Conservation (phyloP, 148 eudicot species). For the Amaranthus cruentus region DNA sequence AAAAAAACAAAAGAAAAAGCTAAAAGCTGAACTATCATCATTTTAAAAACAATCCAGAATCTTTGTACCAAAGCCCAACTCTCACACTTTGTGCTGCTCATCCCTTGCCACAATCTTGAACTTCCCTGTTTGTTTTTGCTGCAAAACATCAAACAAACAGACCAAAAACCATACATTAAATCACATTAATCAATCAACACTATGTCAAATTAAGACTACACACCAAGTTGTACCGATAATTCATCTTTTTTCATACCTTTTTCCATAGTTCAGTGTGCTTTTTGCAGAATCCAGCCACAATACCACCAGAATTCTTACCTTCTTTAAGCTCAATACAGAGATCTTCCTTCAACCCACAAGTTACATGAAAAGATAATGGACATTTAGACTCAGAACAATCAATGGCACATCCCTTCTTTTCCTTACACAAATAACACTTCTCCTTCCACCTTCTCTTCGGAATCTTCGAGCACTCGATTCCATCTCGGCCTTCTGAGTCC, state of each 20-base stretch:
- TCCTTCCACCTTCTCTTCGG: constrained; percentile 52
- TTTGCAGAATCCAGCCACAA: constrained; percentile 85
- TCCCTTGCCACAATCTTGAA: constrained; percentile 91
- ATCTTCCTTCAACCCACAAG: constrained; percentile 74
- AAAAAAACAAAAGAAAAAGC: not conserved
- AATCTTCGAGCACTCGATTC: constrained; percentile 59
- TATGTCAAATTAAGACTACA: not conserved
- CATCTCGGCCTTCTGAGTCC: constrained; percentile 71
- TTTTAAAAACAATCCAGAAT: not conserved
- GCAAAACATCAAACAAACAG: constrained; percentile 35
- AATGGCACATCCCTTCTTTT: constrained; percentile 56
- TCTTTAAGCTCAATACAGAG: constrained; percentile 71
- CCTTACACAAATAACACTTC: constrained; percentile 55
- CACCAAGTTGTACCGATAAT: not conserved
- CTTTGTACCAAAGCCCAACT: not conserved
- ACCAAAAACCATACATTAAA: not conserved
- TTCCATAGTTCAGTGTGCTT: constrained; percentile 77
- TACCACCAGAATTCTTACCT: constrained; percentile 48
- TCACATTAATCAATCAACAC: not conserved
- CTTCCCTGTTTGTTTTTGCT: constrained; percentile 94
- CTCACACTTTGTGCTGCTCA: not conserved
- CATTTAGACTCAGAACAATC: constrained; percentile 86
- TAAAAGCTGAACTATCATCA: not conserved
- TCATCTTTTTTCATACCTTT: constrained; percentile 35
- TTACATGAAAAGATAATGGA: constrained; percentile 62